These are phyloP conservation scores for Rhodotorula sp. DNA, from an alignment of 1,284 basidiomycete species.

Conservation along the genomic window DNA sequence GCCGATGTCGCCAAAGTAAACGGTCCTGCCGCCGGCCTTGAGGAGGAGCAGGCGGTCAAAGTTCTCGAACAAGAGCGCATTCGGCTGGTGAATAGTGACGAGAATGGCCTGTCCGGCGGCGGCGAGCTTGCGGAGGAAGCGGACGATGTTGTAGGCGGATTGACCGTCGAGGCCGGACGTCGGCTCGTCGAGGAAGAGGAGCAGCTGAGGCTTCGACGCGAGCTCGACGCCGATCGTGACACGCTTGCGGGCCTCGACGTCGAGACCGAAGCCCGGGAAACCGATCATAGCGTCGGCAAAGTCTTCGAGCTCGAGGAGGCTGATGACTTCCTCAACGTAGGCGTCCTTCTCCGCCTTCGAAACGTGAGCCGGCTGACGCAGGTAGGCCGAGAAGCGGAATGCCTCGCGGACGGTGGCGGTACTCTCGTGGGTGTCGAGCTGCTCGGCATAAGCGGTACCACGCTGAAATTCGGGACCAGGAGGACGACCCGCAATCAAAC, in stretches of 20 bases:
- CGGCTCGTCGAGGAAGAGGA: conserved; percentile 77
- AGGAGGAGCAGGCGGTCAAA: conserved; percentile 44
- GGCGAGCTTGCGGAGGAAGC: conserved; percentile 75
- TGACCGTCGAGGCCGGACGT: conserved; percentile 64
- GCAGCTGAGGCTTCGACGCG: conserved; percentile 68
- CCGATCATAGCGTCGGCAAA: conserved; percentile 75
- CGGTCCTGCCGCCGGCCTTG: conserved; percentile 43
- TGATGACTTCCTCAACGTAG: conserved; percentile 74
- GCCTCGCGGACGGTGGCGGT: conserved; percentile 71
- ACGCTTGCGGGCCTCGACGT: conserved; percentile 73
- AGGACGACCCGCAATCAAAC: conserved; percentile 71
- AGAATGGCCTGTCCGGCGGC: conserved; percentile 73
- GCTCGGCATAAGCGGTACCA: conserved; percentile 55
- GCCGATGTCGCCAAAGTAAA: conserved; percentile 46
- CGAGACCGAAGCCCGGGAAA: conserved; percentile 59
- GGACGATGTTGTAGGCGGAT: conserved; percentile 80
- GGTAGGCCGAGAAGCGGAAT: conserved; percentile 72
- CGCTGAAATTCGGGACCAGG: conserved; percentile 73
- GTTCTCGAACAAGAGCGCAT: conserved; percentile 52
- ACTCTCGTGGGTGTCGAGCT: conserved; percentile 43
- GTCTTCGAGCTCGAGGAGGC: conserved; percentile 71
- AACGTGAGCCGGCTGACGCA: conserved; percentile 72
- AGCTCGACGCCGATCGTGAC: conserved; percentile 75
- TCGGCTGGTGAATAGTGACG: conserved; percentile 67
- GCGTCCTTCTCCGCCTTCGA: conserved; percentile 70